A percentile compares a stretch with the other conserved stretches of the same genome.
These are phyloP conservation scores for Gentiana straminea DNA, from an alignment of 257 asterid genomes.

Conservation along the genomic window DNA sequence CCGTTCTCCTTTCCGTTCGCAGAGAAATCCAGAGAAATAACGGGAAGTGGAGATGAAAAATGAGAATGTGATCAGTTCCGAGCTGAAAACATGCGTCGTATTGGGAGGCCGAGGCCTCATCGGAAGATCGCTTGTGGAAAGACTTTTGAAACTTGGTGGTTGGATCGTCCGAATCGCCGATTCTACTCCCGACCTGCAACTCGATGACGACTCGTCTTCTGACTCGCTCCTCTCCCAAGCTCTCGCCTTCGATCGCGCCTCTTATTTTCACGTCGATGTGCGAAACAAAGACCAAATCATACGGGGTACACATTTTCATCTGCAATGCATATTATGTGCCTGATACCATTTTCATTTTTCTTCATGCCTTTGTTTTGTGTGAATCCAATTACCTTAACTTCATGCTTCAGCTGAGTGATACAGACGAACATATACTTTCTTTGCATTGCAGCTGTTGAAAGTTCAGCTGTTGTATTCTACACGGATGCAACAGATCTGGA, in stretches of 20 bases:
- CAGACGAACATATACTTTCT: not conserved
- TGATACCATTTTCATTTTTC: too few species aligned
- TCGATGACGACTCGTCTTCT: conserved; percentile 33
- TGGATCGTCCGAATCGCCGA: conserved; percentile 86
- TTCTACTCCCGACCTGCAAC: conserved; percentile 33
- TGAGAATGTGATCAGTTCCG: conserved; percentile 15
- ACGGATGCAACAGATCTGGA: conserved; percentile 34
- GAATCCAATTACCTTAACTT: too few species aligned
- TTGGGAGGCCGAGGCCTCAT: conserved; percentile 78
- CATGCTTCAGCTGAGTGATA: too few species aligned
- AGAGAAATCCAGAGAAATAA: not conserved
- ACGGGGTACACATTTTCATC: conserved; percentile 24
- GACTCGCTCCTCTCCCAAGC: conserved; percentile 55
- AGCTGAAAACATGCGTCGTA: conserved; percentile 50
- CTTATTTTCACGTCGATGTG: conserved; percentile 57
- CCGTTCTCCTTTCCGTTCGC: not conserved
- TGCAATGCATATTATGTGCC: not conserved
- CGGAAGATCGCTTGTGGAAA: conserved; percentile 66
- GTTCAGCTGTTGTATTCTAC: conserved; percentile 71
- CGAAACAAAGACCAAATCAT: conserved; percentile 41
- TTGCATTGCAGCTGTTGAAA: conserved; percentile 53
- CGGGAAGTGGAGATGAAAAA: conserved; percentile 30
- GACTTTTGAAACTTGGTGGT: conserved; percentile 55
- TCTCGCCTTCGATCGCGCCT: conserved; percentile 53
- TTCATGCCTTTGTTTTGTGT: too few species aligned